Conservation (phyloP, 2,329 filamentous ascomycete species). For the Orbilia brochopaga region DNA sequence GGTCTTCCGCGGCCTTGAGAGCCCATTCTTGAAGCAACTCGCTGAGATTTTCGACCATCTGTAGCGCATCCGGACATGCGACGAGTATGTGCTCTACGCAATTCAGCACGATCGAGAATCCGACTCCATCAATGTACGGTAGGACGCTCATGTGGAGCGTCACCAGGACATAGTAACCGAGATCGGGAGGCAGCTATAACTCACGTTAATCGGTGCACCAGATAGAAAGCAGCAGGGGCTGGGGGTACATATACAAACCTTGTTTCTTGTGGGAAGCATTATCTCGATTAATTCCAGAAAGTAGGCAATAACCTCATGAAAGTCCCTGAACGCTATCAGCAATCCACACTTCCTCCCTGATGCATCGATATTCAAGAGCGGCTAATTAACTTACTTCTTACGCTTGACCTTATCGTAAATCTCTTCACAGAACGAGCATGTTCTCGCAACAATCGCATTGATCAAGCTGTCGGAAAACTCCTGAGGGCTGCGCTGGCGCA, state of each 20-base stretch:
- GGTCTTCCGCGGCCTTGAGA: slow-evolving; percentile 37
- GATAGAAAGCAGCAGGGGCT: neutral
- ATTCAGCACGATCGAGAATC: slow-evolving; percentile 33
- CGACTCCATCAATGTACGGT: slow-evolving; percentile 39
- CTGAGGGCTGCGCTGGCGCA: neutral
- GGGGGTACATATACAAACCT: slow-evolving; percentile 14
- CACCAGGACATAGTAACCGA: slow-evolving; percentile 44
- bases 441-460: slow-evolving; percentile 43
- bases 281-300: slow-evolving; percentile 43
- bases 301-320: slow-evolving; percentile 37
- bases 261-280: slow-evolving; percentile 29
- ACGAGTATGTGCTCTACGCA: slow-evolving; percentile 38
- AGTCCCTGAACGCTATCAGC: slow-evolving; percentile 17
- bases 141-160: slow-evolving; percentile 35
- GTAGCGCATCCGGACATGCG: slow-evolving; percentile 26
- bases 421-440: slow-evolving; percentile 40
- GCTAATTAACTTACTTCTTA: slow-evolving; percentile 30
- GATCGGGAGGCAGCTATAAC: slow-evolving; percentile 27
- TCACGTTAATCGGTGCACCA: neutral
- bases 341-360: neutral
- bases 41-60: slow-evolving; percentile 45
- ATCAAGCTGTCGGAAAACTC: slow-evolving; percentile 25
- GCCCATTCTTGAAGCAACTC: slow-evolving; percentile 46
- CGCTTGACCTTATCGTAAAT: slow-evolving; percentile 43
- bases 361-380: neutral